Base-by-base conservation (phyloP, 2,329 filamentous ascomycete genomes). In the Cladosporium cucumerinum region DNA sequence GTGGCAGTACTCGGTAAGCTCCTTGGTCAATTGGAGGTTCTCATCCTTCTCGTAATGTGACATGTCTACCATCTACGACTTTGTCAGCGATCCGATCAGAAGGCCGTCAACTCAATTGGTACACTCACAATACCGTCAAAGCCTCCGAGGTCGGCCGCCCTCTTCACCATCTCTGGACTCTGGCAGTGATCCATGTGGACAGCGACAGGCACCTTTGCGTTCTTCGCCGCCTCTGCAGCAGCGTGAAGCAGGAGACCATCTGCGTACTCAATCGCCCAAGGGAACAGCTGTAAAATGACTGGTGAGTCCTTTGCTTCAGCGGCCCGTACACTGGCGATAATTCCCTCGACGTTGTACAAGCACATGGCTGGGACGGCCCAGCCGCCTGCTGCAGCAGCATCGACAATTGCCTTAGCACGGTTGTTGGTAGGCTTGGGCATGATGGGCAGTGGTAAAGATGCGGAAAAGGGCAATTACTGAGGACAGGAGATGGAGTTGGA, bases 1-100 rank as follows among this genome's bases (percentile, higher is more conserved):
- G 61, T 75, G 71, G 66, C 73, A 75, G 63, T 71, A 72, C 18
- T 66, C 46, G 18, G 72, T 71, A 21, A 75, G 63, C 55, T 72
- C 71, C 39, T 67, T 69, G n/a, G 72, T 75, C 61, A 68, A 65
- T 26, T 65, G 32, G n/a, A 75, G 64, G 49, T 76, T 76, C 64
- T 75, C 74, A 25, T 68, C 70, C 58, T 71, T 71, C 52, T 75
- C 73, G 61, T 74, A 71, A 61, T 75, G 73, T n/a, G 67, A 71
- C 73, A 75, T 75, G 66, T 76, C 74, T 8, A 75, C 69, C 74
- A 76, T 76, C 60, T 62, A 8, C 5, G 55, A 8, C 3, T 28
- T 32, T n/a, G 51, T 54, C 51, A 54, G 51, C 51, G 32, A 21
- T 21, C 10, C 32, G 26, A 12, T n/a, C 5, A 8, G 1, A 54